Evolutionary conservation across 805 yeast species (phyloP), one percentile per base, ranked within the genome.

Genomic region (Sugiyamaella smithiae): DNA sequence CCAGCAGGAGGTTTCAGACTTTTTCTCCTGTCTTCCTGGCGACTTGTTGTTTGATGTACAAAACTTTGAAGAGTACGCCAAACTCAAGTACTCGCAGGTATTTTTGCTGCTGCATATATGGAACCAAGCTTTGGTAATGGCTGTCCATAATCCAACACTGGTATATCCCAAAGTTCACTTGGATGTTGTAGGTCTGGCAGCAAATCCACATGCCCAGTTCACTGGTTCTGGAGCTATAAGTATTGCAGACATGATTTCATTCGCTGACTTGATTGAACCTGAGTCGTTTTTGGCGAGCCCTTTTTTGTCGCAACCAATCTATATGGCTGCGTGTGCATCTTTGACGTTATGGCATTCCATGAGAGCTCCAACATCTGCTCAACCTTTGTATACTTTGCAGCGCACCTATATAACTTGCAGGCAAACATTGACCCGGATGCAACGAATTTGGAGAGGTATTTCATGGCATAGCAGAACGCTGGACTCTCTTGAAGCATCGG

Each of bases 51-150:
- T 60, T 40, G 60, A 57, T 31, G 64, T 59, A 4, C 55, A 50
- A 28, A 58, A 60, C 25, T 60, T 60, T 46, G 62, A 60, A 31
- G 51, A 53, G 28, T 58, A 54, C 37, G 55, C 61, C 4, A 49
- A 50, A 9, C 47, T 60, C 11, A 20, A 46, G 5, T 56, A 57
- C 23, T 49, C 59, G 5, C 64, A 57, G 37, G 61, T 57, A n/a
- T 58, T 60, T 24, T 45, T 60, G 12, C 49, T 56, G 5, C 36
- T 60, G 35, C 64, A 60, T 26, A 46, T 52, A 2, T 60, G 64
- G 64, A 57, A 55, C 43, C 64, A 60, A 32, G 64, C 64, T 5
- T 40, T 59, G 16, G 61, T 60, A 14, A 50, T 60, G n/a, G 63
- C 64, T 1, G 60, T 60, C 11, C 59, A 60, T 37, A 58, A 60